These are phyloP conservation scores for Byssothecium circinans DNA, from an alignment of 2,329 filamentous ascomycete species.

Conservation along the genomic window DNA sequence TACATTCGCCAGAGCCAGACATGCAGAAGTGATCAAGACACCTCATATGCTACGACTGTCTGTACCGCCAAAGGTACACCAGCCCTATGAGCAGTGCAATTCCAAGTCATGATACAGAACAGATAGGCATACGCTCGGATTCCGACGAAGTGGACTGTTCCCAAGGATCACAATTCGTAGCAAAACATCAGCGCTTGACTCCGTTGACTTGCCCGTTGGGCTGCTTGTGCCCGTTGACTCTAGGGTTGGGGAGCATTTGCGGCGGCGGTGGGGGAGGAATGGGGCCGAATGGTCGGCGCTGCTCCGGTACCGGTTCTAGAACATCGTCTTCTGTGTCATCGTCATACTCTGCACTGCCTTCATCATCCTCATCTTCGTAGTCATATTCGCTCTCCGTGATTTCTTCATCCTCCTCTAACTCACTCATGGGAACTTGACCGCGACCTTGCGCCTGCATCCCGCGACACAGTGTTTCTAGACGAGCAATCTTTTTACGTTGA, in stretches of 20 bases:
- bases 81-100: not conserved
- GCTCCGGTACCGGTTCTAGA: slow-evolving; percentile 34
- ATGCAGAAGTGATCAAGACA: not conserved
- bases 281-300: slow-evolving; percentile 41
- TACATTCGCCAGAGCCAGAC: slow-evolving; percentile 9
- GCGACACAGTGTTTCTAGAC: slow-evolving; percentile 90
- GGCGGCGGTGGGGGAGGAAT: slow-evolving; percentile 43
- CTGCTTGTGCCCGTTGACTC: slow-evolving; percentile 42
- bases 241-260: slow-evolving; percentile 33
- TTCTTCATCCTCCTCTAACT: slow-evolving; percentile 61
- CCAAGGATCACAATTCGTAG: not conserved
- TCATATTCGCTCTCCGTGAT: slow-evolving; percentile 48
- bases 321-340: slow-evolving; percentile 61
- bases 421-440: slow-evolving; percentile 61
- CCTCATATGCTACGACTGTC: not conserved
- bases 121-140: not conserved
- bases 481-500: slow-evolving; percentile 81
- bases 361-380: slow-evolving; percentile 45
- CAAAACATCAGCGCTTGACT: slow-evolving; percentile 37
- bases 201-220: slow-evolving; percentile 44
- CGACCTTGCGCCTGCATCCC: slow-evolving; percentile 95
- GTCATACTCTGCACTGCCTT: slow-evolving; percentile 56
- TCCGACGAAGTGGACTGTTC: too few relatives aligned
- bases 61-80: not conserved
- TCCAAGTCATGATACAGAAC: too few relatives aligned